These are phyloP conservation scores for Cytospora piceicola DNA, from an alignment of 2,329 filamentous ascomycete species.

Conservation along the genomic window DNA sequence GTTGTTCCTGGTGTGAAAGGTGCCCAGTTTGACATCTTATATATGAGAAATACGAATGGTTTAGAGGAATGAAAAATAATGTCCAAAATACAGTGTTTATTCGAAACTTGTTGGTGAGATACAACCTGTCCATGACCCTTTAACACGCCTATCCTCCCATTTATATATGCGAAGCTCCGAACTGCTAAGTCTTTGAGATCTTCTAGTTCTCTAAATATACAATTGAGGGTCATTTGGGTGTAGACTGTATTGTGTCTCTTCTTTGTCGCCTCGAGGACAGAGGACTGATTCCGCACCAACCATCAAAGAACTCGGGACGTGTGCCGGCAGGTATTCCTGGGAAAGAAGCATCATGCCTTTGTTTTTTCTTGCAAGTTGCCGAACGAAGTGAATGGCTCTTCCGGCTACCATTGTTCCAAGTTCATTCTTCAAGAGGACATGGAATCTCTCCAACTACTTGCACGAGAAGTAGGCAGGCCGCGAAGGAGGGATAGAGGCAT, in stretches of 20 bases:
- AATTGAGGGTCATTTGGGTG: background rate
- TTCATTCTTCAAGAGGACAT: too few relatives aligned
- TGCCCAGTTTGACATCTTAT: background rate
- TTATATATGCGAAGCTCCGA: background rate
- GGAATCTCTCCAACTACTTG: too few relatives aligned
- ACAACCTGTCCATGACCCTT: background rate
- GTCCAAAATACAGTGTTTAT: background rate
- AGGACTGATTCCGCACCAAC: background rate
- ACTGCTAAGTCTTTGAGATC: background rate
- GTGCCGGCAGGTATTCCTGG: background rate
- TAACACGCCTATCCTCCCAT: background rate
- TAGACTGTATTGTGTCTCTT: background rate
- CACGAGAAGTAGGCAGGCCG: too few relatives aligned
- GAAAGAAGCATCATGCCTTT: background rate
- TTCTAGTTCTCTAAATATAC: background rate
- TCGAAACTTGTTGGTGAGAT: background rate
- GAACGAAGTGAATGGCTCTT: background rate
- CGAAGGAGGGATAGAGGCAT: too few relatives aligned
- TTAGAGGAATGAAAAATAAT: background rate
- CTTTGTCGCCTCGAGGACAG: background rate
- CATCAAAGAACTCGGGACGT: background rate
- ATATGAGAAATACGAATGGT: background rate
- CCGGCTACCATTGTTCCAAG: too few relatives aligned
- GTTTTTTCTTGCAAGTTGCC: background rate
- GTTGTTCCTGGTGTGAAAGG: background rate